Evolutionary conservation across 225 moss, liverwort and hornwort genomes (phyloP).

Genomic region (Bryum argenteum): DNA sequence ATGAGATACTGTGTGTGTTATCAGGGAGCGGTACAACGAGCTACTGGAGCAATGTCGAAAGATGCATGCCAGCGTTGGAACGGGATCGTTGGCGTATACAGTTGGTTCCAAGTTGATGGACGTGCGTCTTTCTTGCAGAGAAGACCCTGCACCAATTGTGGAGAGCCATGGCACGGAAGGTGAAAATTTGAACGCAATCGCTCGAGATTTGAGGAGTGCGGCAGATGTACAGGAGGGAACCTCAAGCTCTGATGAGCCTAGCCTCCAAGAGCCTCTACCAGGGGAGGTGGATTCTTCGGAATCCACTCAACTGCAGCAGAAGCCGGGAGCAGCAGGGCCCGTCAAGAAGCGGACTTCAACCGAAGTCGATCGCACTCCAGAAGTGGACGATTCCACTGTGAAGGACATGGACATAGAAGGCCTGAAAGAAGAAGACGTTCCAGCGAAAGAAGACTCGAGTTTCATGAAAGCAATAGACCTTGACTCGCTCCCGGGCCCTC

Average conservation of each 20-base stretch:
- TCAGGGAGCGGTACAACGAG: slow-evolving; percentile 79
- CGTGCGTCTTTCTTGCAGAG: slow-evolving; percentile 55
- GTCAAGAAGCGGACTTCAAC: slow-evolving; percentile 16
- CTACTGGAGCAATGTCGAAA: slow-evolving; percentile 78
- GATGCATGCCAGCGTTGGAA: slow-evolving; percentile 89
- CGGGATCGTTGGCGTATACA: slow-evolving; percentile 81
- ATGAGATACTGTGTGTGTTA: slow-evolving; percentile 9
- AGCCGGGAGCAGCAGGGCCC: slow-evolving; percentile 46
- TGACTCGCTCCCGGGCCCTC: slow-evolving; percentile 54
- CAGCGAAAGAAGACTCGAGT: slow-evolving; percentile 23
- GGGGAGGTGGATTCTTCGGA: slow-evolving; percentile 49
- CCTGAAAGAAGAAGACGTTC: slow-evolving; percentile 15
- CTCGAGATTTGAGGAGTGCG: slow-evolving; percentile 21
- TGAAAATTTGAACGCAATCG: slow-evolving; percentile 30
- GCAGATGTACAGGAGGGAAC: slow-evolving; percentile 29
- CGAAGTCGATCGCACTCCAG: slow-evolving; percentile 22
- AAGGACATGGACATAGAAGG: slow-evolving; percentile 36
- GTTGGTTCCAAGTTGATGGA: slow-evolving; percentile 90
- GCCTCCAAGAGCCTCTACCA: slow-evolving; percentile 57
- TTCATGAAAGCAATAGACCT: slow-evolving; percentile 39
- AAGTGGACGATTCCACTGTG: slow-evolving; percentile 29
- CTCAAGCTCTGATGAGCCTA: slow-evolving; percentile 26
- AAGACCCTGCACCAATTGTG: slow-evolving; percentile 16
- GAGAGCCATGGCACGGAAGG: slow-evolving; percentile 23
- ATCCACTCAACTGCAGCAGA: slow-evolving; percentile 34